These are phyloP conservation scores for Melampsora medusae DNA, from an alignment of 1,284 basidiomycete genomes.

Conservation along the genomic window DNA sequence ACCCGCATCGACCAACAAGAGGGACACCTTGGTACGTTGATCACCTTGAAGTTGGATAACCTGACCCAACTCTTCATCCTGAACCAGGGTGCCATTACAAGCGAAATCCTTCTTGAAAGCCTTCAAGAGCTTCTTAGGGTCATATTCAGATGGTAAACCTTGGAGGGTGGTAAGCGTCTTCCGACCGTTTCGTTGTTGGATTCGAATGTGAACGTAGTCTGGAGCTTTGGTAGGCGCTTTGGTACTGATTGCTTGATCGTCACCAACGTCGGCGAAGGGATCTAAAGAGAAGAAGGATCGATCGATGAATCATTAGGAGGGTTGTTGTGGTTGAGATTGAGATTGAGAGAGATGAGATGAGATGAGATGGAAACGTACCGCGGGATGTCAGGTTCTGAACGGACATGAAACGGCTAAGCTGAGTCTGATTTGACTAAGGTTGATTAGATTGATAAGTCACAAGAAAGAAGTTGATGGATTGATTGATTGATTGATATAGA, in stretches of 20 bases:
- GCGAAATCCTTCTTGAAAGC: constrained; percentile 94
- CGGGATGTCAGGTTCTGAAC: constrained; percentile 80
- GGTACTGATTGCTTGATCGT: constrained; percentile 57
- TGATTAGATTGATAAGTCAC: too few species aligned
- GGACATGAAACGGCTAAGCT: constrained; percentile 71
- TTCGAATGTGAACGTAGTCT: constrained; percentile 60
- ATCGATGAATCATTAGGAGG: constrained; percentile 48
- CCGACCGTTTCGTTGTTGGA: constrained; percentile 98
- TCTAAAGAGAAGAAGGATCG: constrained; percentile 59
- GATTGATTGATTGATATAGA: too few species aligned
- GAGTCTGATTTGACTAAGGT: too few species aligned
- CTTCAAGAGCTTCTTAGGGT: constrained; percentile 96
- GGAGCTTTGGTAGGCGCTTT: constrained; percentile 46
- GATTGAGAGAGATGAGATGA: constrained; percentile 9
- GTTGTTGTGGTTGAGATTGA: constrained; percentile 55
- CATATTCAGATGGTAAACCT: constrained; percentile 93
- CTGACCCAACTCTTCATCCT: constrained; percentile 93
- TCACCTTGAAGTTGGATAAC: constrained; percentile 99
- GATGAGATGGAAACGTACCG: constrained; percentile 60
- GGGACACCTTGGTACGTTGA: constrained; percentile 85
- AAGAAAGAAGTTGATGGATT: too few species aligned
- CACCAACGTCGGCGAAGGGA: constrained; percentile 88
- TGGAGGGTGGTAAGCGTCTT: constrained; percentile 98
- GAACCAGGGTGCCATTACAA: constrained; percentile 96
- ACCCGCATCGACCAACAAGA: constrained; percentile 69